A percentile compares a stretch with the other conserved stretches of the same genome.
phyloP scores from a whole-genome alignment of 139 green algal genomes.

The Zygnema cylindricum region DNA sequence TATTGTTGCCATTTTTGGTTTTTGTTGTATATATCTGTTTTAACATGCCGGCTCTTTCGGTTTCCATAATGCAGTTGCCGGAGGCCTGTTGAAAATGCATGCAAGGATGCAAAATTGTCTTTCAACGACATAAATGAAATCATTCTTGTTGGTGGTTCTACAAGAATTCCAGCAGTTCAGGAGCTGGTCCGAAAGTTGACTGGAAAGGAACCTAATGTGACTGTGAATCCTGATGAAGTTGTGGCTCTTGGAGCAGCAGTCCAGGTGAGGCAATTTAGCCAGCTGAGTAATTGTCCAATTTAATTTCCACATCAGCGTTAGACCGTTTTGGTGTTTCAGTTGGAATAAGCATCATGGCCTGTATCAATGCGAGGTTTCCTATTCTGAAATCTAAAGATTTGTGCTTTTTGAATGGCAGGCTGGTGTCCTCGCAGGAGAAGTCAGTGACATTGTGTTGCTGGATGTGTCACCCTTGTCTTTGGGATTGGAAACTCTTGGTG shows the following conservation, averaged over 20 bases:
- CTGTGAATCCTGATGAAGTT: conserved; percentile 99
- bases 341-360: too few species aligned
- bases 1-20: too few species aligned
- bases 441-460: conserved; percentile 94
- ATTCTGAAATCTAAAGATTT: too few species aligned
- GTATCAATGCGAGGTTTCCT: too few species aligned
- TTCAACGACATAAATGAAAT: conserved; percentile 89
- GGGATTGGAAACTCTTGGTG: conserved; percentile 95
- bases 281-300: too few species aligned
- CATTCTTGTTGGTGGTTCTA: conserved; percentile 88
- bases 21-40: too few species aligned
- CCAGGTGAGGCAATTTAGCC: too few species aligned
- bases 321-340: too few species aligned
- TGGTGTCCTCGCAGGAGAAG: conserved; percentile 77
- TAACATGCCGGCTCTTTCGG: neutral
- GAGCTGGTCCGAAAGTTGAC: conserved; percentile 90
- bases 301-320: too few species aligned
- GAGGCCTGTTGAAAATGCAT: conserved; percentile 88
- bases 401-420: too few species aligned
- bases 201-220: conserved; percentile 94
- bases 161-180: conserved; percentile 94
- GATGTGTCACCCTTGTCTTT: conserved; percentile 96
- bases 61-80: conserved; percentile 76
- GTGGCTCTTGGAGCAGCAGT: conserved; percentile 97
- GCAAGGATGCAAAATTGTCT: conserved; percentile 92